Evolutionary conservation across 257 asterid genomes (phyloP).

Genomic region (Przewalskia tangutica): DNA sequence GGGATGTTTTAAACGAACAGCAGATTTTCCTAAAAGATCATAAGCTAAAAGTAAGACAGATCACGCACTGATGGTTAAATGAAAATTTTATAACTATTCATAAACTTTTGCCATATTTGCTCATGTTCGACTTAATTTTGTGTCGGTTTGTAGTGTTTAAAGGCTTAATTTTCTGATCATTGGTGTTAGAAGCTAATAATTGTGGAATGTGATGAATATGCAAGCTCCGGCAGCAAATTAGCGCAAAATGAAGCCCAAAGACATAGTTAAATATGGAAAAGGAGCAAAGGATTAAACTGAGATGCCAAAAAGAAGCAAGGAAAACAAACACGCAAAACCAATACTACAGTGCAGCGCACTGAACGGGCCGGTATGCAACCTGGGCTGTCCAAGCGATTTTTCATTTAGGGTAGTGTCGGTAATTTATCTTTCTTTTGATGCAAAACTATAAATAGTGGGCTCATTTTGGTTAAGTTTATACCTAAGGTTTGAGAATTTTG

Average conservation of each 20-base stretch:
- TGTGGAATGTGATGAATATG: neutral
- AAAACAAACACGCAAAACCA: neutral
- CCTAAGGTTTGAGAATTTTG: neutral
- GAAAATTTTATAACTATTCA: neutral
- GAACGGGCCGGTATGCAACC: neutral
- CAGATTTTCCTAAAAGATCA: neutral
- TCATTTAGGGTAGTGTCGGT: neutral
- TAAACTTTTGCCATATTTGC: neutral
- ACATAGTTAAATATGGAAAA: neutral
- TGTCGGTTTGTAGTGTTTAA: neutral
- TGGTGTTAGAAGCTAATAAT: neutral
- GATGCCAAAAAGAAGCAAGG: neutral
- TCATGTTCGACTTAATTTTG: neutral
- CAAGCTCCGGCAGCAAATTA: neutral
- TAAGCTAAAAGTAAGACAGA: neutral
- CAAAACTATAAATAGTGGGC: neutral
- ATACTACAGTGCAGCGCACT: neutral
- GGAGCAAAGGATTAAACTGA: neutral
- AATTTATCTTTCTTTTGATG: neutral
- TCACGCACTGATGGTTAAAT: neutral
- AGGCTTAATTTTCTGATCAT: neutral
- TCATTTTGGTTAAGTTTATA: neutral
- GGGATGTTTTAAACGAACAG: neutral
- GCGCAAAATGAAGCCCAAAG: neutral
- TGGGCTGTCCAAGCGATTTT: neutral